These are phyloP conservation scores for Monosporascus sp. DNA, from an alignment of 2,329 filamentous ascomycete genomes.

Conservation along the genomic window DNA sequence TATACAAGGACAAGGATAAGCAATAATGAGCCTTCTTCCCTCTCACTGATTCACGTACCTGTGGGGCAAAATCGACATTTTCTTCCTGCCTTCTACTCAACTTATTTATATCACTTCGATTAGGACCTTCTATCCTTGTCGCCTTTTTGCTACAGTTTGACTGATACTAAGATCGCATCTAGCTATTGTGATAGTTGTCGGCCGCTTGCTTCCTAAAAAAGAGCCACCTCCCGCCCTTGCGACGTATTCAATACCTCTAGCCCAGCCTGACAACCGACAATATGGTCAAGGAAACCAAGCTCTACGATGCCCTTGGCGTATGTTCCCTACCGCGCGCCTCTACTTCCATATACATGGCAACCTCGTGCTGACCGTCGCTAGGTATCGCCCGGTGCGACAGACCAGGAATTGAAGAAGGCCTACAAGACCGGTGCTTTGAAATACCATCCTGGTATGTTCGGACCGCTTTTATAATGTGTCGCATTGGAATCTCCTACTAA, in stretches of 20 bases:
- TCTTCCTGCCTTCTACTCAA: constrained; percentile 4
- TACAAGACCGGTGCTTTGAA: constrained; percentile 82
- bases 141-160: constrained; percentile 1
- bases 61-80: constrained; percentile 19
- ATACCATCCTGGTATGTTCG: constrained; percentile 69
- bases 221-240: background rate
- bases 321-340: constrained; percentile 23
- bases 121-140: constrained; percentile 2
- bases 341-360: background rate
- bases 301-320: constrained; percentile 76
- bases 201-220: background rate
- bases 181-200: background rate
- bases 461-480: too few species aligned
- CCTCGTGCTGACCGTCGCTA: constrained; percentile 31
- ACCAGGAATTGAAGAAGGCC: constrained; percentile 84
- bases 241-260: background rate
- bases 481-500: too few species aligned
- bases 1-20: background rate
- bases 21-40: background rate
- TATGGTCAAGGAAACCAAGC: constrained; percentile 76
- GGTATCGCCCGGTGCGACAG: constrained; percentile 74
- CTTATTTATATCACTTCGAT: constrained; percentile 3
- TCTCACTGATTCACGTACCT: constrained; percentile 15
- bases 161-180: constrained; percentile 1
- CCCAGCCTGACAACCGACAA: constrained; percentile 27